phyloP scores from a whole-genome alignment of 2,329 filamentous ascomycete genomes.

The Fusarium sp. region DNA sequence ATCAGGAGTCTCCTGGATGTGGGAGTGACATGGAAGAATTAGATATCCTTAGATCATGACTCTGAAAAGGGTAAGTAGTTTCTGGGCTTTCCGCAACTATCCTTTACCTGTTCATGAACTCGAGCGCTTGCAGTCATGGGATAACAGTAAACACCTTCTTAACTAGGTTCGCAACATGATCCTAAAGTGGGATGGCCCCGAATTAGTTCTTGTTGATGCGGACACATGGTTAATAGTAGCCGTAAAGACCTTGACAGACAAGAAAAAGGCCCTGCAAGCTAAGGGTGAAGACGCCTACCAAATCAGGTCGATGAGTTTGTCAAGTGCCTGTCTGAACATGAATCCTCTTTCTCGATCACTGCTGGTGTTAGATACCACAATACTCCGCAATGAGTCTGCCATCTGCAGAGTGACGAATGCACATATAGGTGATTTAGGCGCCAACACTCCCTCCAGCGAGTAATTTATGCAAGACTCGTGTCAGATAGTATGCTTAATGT shows the following conservation, averaged over 20 bases:
- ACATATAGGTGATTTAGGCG: neutral
- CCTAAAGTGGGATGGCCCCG: no score
- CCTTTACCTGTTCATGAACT: no score
- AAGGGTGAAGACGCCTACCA: neutral
- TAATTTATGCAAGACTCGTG: neutral
- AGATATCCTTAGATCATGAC: neutral
- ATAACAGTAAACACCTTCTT: no score
- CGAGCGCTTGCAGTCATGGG: no score
- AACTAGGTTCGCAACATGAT: no score
- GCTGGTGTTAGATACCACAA: neutral
- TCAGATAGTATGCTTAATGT: neutral
- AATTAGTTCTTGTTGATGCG: no score
- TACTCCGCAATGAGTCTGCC: neutral
- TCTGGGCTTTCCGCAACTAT: rapidly evolving
- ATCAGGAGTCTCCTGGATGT: neutral
- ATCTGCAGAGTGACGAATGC: neutral
- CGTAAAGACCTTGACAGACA: no score
- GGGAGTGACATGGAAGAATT: neutral
- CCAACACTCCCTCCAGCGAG: neutral
- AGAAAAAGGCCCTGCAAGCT: neutral
- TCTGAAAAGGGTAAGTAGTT: neutral
- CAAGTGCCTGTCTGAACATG: neutral
- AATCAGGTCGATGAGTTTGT: neutral
- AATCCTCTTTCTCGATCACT: no score
- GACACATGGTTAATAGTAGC: neutral